Evolutionary conservation across 306 rosid species (phyloP), one percentile per base, ranked within the genome.

Genomic region (Gynostemma pentaphyllum): DNA sequence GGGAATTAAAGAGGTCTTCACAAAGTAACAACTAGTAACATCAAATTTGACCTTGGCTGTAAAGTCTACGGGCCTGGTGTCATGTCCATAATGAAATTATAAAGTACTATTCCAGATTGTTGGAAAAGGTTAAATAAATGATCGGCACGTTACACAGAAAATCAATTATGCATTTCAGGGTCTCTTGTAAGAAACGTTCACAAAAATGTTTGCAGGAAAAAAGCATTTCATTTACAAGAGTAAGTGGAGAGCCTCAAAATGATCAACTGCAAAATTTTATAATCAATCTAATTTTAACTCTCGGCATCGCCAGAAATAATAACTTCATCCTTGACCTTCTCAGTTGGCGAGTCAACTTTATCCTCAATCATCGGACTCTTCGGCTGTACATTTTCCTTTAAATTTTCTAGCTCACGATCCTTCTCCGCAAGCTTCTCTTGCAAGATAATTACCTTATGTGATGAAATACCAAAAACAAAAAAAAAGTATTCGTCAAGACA

Each of bases 401-500:
- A 76, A 51, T 73, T 80, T 60, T 75, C 49, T 47, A 90, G 71
- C 50, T 85, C 86, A 19, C 34, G 55, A 70, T 91, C 86, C 72
- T 79, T 91, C 74, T 91, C 87, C 34, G 76, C 78, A 44, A 88
- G 74, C 73, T 80, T 84, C 73, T 76, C 84, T 80, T 91, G 90
- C 84, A 86, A 68, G 53, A 79, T 69, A 21, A 76, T 50, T 40
- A 82, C 94, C 98, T 92, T 79, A 68, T 63, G 9, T 21, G 29
- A 30, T 21, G 6, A 3, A 26, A 1, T 14, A 37, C n/a, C n/a
- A 0, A 32, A 9, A 18, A 16, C 1, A 14, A 15, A 1, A 0
- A 3, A 63, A 7, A 28, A 44, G 27, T 28, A 46, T 59, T 39
- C 11, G 44, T 8, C 14, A 2, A n/a, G n/a, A n/a, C n/a, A 59